Percentiles rank a stretch among this genome's conserved stretches.
Conservation (phyloP, 768 basidiomycete genomes). For the Mycena leptocephala region DNA sequence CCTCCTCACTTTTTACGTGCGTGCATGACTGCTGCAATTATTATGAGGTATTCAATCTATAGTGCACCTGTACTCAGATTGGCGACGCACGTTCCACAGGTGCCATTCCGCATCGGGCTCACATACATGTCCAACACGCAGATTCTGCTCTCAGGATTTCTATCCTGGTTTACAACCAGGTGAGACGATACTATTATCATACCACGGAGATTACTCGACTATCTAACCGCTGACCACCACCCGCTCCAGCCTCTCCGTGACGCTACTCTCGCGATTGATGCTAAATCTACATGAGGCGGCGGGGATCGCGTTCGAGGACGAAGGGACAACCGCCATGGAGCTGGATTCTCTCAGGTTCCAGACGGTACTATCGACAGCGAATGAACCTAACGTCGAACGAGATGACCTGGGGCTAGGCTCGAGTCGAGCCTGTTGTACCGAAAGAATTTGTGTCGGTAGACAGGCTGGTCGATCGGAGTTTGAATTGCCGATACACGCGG, state of each 20-base stretch:
- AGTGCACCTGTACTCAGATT: background rate
- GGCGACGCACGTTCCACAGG: background rate
- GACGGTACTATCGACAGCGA: background rate
- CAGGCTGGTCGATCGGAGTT: no score
- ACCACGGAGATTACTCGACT: background rate
- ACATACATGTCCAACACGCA: background rate
- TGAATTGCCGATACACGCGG: no score
- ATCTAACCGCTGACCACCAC: background rate
- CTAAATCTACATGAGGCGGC: background rate
- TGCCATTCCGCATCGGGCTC: background rate
- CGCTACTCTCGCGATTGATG: background rate
- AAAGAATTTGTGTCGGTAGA: no score
- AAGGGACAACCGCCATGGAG: background rate
- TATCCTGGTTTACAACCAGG: background rate
- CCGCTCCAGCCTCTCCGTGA: background rate
- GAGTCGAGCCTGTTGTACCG: no score
- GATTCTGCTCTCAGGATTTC: background rate
- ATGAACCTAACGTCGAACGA: background rate
- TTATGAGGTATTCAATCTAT: background rate
- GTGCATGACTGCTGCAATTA: background rate
- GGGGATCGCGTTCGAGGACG: background rate
- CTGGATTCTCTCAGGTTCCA: slow-evolving; percentile 11
- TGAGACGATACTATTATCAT: background rate
- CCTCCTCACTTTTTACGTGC: slow-evolving; percentile 19
- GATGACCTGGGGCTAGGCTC: no score